phyloP scores from a whole-genome alignment of 768 basidiomycete species.

The Rickenella mellea region DNA sequence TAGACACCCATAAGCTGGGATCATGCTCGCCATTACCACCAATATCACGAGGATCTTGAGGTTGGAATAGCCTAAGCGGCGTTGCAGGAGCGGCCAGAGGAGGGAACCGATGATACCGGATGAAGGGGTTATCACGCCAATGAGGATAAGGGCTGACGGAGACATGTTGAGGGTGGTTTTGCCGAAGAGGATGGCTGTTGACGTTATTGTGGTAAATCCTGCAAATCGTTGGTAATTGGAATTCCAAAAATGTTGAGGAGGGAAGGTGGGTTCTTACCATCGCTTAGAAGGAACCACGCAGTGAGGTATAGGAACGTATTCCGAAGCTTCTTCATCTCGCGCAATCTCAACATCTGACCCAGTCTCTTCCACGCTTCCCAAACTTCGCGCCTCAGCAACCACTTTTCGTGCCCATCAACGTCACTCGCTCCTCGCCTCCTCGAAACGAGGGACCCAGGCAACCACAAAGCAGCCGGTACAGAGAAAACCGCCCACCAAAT shows the following conservation, averaged over 20 bases:
- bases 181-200: conserved; percentile 85
- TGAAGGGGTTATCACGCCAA: conserved; percentile 70
- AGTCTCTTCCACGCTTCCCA: conserved; percentile 67
- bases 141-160: conserved; percentile 64
- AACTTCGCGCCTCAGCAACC: conserved; percentile 45
- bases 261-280: conserved; percentile 43
- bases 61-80: conserved; percentile 54
- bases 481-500: conserved; percentile 84
- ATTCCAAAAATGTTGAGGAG: background rate
- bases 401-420: conserved; percentile 17
- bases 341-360: conserved; percentile 62
- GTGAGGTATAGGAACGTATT: conserved; percentile 86
- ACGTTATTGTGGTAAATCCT: conserved; percentile 91
- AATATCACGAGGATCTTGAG: conserved; percentile 55
- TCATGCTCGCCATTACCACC: conserved; percentile 52
- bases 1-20: conserved; percentile 77
- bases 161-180: conserved; percentile 83
- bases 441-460: conserved; percentile 41
- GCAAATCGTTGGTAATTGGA: background rate
- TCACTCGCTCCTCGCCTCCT: conserved; percentile 1
- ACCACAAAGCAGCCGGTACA: conserved; percentile 66
- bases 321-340: conserved; percentile 61
- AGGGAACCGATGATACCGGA: conserved; percentile 81
- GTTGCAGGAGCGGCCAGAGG: conserved; percentile 70
- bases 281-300: conserved; percentile 92